phyloP scores from a whole-genome alignment of 805 yeast genomes.

The Starmerella tilneyi region DNA sequence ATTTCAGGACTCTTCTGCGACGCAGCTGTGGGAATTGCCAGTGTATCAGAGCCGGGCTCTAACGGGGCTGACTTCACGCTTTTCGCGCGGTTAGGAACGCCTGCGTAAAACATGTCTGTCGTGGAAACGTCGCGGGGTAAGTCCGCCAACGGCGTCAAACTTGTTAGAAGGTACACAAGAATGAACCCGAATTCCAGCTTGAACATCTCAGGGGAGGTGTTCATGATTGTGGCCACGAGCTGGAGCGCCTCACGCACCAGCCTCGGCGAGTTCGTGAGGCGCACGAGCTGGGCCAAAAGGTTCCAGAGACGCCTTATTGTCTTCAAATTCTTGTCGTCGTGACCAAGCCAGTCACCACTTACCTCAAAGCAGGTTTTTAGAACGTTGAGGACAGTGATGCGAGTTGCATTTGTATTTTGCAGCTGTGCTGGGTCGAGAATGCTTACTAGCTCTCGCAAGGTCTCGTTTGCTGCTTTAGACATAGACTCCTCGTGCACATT shows the following conservation, averaged over 20 bases:
- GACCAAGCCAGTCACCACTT: conserved; percentile 52
- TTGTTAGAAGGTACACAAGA: conserved; percentile 33
- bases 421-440: conserved; percentile 75
- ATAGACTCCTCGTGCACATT: conserved; percentile 36
- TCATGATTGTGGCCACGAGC: conserved; percentile 59
- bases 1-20: conserved; percentile 29
- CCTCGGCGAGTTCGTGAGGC: conserved; percentile 55
- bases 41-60: conserved; percentile 24
- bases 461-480: not conserved
- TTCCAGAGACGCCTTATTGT: conserved; percentile 73
- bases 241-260: conserved; percentile 67
- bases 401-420: conserved; percentile 48
- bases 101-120: conserved; percentile 34
- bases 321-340: conserved; percentile 55
- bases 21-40: conserved; percentile 21
- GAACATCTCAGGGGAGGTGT: conserved; percentile 53
- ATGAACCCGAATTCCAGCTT: conserved; percentile 67
- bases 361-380: conserved; percentile 74
- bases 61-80: conserved; percentile 48
- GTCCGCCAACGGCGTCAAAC: conserved; percentile 32
- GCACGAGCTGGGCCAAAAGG: conserved; percentile 68
- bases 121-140: conserved; percentile 33
- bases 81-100: conserved; percentile 33
- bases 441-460: conserved; percentile 43
- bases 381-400: conserved; percentile 70